Base-by-base conservation (phyloP, 305 asterid genomes). In the Withania somnifera region DNA sequence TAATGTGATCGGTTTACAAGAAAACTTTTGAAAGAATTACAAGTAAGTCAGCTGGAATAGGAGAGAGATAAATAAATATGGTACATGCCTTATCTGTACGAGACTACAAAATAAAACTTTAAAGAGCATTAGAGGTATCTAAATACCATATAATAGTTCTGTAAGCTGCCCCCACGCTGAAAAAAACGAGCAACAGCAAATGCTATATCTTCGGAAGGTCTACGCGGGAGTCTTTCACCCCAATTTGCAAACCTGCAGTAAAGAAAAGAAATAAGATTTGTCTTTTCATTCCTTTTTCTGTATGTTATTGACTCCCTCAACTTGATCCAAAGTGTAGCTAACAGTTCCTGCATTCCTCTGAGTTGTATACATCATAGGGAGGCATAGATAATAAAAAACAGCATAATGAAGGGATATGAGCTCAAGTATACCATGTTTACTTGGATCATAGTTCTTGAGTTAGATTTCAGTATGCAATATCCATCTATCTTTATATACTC, bases 141-240 rank as follows among this genome's bases (percentile, higher is more conserved):
- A 84, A 75, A 73, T 63, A 95, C 99, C 99, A 95, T 95, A 85
- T 95, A 95, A 87, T 95, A 95, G 86, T 95, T 95, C 89, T 90
- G 93, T 63, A 95, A 89, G 90, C 97, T 94, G 60, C 99, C 99
- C 69, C 98, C 97, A 56, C 97, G 97, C 84, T 95, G 97, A 88
- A 86, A 95, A 91, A 95, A 95, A 38, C 99, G 98, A 88, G 99
- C 98, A 85, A 95, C 93, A 66, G 99, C 97, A 89, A 95, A 95
- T 30, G 99, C 99, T 52, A 95, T 81, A 88, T 95, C 98, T 87
- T 94, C 94, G 66, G 89, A 87, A 38, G 99, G 97, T 78, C 99
- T 91, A 80, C 89, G 92, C 54, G 99, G 99, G 81, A 95, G 81
- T 89, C 93, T 85, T 81, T 88, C 98, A 45, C 99, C 99, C 98